Percentiles rank a stretch among this genome's conserved stretches.
phyloP scores from a whole-genome alignment of 1,284 basidiomycete genomes.

The Chalciporus sp. region DNA sequence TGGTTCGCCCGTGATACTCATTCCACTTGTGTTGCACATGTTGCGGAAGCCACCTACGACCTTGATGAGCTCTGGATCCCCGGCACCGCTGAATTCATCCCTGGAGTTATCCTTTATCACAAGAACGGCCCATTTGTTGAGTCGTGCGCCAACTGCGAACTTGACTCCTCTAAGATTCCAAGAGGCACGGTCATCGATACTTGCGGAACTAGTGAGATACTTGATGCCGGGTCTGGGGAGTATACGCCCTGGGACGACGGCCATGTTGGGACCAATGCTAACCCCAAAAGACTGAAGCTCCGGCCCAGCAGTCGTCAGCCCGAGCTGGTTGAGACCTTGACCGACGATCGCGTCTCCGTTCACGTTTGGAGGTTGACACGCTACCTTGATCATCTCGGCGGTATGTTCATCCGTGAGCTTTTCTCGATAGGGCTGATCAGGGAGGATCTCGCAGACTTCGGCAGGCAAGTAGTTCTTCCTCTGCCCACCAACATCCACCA shows the following conservation, averaged over 20 bases:
- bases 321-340: slow-evolving; percentile 62
- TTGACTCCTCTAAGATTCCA: slow-evolving; percentile 74
- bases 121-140: slow-evolving; percentile 66
- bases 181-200: slow-evolving; percentile 60
- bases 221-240: slow-evolving; percentile 60
- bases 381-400: slow-evolving; percentile 68
- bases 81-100: slow-evolving; percentile 52
- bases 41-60: slow-evolving; percentile 54
- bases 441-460: slow-evolving; percentile 74
- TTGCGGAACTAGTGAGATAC: slow-evolving; percentile 49
- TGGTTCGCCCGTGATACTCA: slow-evolving; percentile 42
- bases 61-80: slow-evolving; percentile 51
- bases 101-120: slow-evolving; percentile 59
- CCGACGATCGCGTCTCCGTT: slow-evolving; percentile 65
- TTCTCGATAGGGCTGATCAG: slow-evolving; percentile 70
- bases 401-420: slow-evolving; percentile 76
- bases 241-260: slow-evolving; percentile 75
- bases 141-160: slow-evolving; percentile 56
- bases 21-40: slow-evolving; percentile 66
- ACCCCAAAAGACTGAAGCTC: slow-evolving; percentile 62
- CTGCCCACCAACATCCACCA: slow-evolving; percentile 70
- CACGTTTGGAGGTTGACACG: slow-evolving; percentile 70
- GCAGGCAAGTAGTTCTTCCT: slow-evolving; percentile 62
- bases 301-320: slow-evolving; percentile 51
- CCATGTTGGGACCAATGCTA: slow-evolving; percentile 64